Conservation (phyloP, 768 basidiomycete genomes). For the Crepidotus variabilis region DNA sequence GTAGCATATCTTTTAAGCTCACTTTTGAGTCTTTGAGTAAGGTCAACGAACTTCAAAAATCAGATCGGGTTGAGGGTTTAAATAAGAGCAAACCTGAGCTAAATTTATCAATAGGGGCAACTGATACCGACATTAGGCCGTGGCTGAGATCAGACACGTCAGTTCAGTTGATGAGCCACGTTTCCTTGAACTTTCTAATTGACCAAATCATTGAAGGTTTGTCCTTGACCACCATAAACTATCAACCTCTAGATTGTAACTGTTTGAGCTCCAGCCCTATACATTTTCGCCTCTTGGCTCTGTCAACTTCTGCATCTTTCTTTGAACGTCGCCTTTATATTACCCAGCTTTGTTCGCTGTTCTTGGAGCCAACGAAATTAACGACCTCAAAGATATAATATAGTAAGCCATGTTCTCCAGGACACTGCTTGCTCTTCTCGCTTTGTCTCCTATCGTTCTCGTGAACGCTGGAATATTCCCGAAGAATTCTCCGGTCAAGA, state of each 20-base stretch:
- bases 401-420: neutral
- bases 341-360: too few species aligned
- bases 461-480: conserved; percentile 48
- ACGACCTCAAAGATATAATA: neutral
- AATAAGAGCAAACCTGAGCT: neutral
- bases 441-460: conserved; percentile 13
- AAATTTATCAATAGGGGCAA: too few species aligned
- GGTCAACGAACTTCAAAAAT: neutral
- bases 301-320: too few species aligned
- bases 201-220: too few species aligned
- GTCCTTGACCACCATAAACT: neutral
- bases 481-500: conserved; percentile 60
- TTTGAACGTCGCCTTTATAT: too few species aligned
- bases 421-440: neutral
- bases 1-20: too few species aligned
- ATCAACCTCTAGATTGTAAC: neutral
- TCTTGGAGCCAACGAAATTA: too few species aligned
- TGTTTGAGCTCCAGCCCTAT: too few species aligned
- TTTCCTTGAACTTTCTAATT: neutral
- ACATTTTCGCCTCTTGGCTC: neutral
- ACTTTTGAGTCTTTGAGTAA: neutral
- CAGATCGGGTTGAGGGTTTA: neutral
- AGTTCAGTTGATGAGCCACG: neutral
- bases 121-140: neutral
- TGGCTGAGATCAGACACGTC: neutral